These are phyloP conservation scores for Fistulina hepatica DNA, from an alignment of 1,284 basidiomycete species.

Conservation along the genomic window DNA sequence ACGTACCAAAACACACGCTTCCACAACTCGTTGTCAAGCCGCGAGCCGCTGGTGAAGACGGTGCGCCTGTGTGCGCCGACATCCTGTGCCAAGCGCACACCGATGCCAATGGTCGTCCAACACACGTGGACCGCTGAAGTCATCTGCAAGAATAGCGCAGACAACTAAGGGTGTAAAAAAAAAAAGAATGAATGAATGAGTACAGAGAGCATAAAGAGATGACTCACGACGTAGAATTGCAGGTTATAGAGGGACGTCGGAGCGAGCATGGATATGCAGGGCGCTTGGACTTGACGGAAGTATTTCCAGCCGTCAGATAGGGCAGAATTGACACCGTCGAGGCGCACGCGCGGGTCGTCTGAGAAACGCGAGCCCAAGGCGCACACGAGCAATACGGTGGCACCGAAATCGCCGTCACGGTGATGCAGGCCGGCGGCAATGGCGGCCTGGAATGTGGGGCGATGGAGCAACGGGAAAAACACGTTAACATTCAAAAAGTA, in stretches of 20 bases:
- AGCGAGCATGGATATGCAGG: slow-evolving; percentile 35
- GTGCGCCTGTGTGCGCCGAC: slow-evolving; percentile 11
- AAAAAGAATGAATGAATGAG: background rate
- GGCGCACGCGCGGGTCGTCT: slow-evolving; percentile 52
- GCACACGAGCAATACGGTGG: slow-evolving; percentile 65
- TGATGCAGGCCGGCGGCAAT: slow-evolving; percentile 48
- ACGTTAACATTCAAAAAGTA: slow-evolving; percentile 61
- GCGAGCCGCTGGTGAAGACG: slow-evolving; percentile 1
- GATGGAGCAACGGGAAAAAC: slow-evolving; percentile 67
- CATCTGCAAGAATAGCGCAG: slow-evolving; percentile 13
- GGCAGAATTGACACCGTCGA: slow-evolving; percentile 28
- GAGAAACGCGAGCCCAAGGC: slow-evolving; percentile 65
- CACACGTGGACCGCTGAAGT: slow-evolving; percentile 20
- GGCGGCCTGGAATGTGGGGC: slow-evolving; percentile 55
- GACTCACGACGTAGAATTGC: slow-evolving; percentile 36
- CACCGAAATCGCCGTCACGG: slow-evolving; percentile 50
- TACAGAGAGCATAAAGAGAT: background rate
- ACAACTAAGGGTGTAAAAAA: slow-evolving; percentile 3
- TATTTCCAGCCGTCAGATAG: slow-evolving; percentile 69
- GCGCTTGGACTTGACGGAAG: slow-evolving; percentile 51
- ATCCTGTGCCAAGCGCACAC: slow-evolving; percentile 22
- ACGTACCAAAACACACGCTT: slow-evolving; percentile 13
- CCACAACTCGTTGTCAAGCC: slow-evolving; percentile 9
- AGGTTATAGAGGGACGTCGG: slow-evolving; percentile 49
- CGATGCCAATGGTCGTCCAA: slow-evolving; percentile 22